A percentile compares a stretch with the other conserved stretches of the same genome.
These are phyloP conservation scores for Penicillium sp. DNA, from an alignment of 2,329 filamentous ascomycete genomes.

Conservation along the genomic window DNA sequence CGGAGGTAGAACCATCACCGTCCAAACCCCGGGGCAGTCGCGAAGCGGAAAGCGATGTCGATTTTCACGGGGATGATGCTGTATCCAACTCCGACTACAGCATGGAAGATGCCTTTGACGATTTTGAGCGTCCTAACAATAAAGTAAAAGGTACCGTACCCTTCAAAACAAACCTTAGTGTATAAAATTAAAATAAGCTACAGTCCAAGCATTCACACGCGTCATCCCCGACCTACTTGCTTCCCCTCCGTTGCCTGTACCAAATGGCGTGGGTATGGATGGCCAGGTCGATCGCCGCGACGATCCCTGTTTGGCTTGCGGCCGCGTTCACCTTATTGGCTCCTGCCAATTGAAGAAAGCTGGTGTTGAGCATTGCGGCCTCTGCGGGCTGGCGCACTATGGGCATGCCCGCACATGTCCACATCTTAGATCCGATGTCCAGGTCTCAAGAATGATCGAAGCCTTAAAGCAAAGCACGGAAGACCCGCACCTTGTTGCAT, in stretches of 20 bases:
- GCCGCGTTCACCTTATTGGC: constrained; percentile 59
- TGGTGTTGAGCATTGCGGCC: constrained; percentile 65
- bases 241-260: constrained; percentile 20
- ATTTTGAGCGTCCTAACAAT: constrained; percentile 30
- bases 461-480: constrained; percentile 65
- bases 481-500: constrained; percentile 55
- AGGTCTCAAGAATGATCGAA: constrained; percentile 68
- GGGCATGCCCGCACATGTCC: constrained; percentile 63
- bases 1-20: constrained; percentile 25
- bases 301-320: constrained; percentile 59
- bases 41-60: constrained; percentile 35
- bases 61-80: constrained; percentile 39
- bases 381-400: constrained; percentile 68
- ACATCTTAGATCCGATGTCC: constrained; percentile 65
- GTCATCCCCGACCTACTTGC: constrained; percentile 23
- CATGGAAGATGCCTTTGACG: constrained; percentile 26
- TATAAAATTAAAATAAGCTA: constrained; percentile 18
- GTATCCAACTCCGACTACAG: constrained; percentile 32
- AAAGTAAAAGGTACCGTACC: constrained; percentile 27
- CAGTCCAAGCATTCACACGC: constrained; percentile 47
- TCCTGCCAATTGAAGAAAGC: constrained; percentile 65
- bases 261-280: constrained; percentile 22
- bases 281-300: constrained; percentile 21
- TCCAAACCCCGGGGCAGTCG: constrained; percentile 27
- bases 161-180: not conserved